These are phyloP conservation scores for Komagataella phaffii DNA, from an alignment of 805 yeast genomes.

Conservation along the genomic window DNA sequence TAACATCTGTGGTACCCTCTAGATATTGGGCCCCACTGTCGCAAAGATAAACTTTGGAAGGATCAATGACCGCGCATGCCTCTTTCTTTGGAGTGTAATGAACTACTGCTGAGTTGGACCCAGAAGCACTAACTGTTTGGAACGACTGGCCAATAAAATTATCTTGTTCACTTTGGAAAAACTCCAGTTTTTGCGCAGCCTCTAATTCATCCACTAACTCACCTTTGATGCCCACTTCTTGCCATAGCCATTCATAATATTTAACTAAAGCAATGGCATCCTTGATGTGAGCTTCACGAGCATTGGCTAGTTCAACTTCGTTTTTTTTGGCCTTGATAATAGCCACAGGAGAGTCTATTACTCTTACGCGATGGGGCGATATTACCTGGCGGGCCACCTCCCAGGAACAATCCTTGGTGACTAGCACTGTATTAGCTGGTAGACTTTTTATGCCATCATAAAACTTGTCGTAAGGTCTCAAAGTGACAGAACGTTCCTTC, in stretches of 20 bases:
- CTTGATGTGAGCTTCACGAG: conserved; percentile 62
- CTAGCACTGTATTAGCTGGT: conserved; percentile 14
- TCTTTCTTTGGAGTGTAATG: conserved; percentile 62
- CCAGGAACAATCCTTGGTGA: conserved; percentile 7
- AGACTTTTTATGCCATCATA: conserved; percentile 27
- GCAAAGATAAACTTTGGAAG: conserved; percentile 54
- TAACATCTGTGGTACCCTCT: conserved; percentile 95
- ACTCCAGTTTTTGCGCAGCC: conserved; percentile 40
- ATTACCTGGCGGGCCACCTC: conserved; percentile 11
- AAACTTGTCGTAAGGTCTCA: conserved; percentile 29
- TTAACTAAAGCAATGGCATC: conserved; percentile 72
- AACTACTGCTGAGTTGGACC: conserved; percentile 62
- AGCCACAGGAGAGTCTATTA: conserved; percentile 28
- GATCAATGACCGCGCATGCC: conserved; percentile 46
- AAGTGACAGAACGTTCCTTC: conserved; percentile 24
- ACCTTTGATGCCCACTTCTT: conserved; percentile 27
- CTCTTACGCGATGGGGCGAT: conserved; percentile 27
- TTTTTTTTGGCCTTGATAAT: conserved; percentile 70
- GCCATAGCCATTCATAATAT: conserved; percentile 75
- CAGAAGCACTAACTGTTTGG: conserved; percentile 66
- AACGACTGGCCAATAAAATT: conserved; percentile 59
- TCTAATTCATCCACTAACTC: conserved; percentile 41
- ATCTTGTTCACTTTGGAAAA: conserved; percentile 24
- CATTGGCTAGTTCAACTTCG: conserved; percentile 54
- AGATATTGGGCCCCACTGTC: conserved; percentile 89